phyloP scores from a whole-genome alignment of 768 basidiomycete genomes.

The Candolleomyces eurysporus region DNA sequence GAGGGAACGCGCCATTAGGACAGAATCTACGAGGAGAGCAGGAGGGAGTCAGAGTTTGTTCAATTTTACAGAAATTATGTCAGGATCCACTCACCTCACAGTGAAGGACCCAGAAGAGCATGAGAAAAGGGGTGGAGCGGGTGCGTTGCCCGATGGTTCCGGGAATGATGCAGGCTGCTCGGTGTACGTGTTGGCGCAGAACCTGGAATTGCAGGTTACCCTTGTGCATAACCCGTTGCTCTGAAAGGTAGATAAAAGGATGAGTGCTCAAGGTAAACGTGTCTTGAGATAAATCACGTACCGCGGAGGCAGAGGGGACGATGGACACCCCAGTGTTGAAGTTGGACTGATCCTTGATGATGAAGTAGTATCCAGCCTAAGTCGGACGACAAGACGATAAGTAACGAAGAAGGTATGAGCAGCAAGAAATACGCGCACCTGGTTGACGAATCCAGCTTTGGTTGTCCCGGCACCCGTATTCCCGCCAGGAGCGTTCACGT shows the following conservation, averaged over 20 bases:
- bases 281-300: not conserved
- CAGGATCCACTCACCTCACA: not conserved
- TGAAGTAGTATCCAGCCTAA: not conserved
- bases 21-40: not conserved
- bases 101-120: constrained; percentile 12
- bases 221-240: not conserved
- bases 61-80: not conserved
- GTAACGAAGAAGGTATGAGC: no score
- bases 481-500: constrained; percentile 21
- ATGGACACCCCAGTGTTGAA: not conserved
- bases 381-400: not conserved
- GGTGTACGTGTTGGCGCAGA: not conserved
- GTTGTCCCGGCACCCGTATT: constrained; percentile 19
- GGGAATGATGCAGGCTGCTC: constrained; percentile 22
- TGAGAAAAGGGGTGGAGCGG: constrained; percentile 18
- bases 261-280: not conserved
- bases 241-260: not conserved
- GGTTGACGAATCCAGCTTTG: constrained; percentile 22
- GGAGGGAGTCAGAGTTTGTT: not conserved
- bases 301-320: not conserved
- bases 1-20: not conserved
- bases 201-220: not conserved
- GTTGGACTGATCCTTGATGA: not conserved
- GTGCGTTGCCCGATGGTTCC: constrained; percentile 15
- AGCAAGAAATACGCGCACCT: constrained; percentile 11